Evolutionary conservation across 1,284 basidiomycete species (phyloP).

Genomic region (Cryptococcus sp.): DNA sequence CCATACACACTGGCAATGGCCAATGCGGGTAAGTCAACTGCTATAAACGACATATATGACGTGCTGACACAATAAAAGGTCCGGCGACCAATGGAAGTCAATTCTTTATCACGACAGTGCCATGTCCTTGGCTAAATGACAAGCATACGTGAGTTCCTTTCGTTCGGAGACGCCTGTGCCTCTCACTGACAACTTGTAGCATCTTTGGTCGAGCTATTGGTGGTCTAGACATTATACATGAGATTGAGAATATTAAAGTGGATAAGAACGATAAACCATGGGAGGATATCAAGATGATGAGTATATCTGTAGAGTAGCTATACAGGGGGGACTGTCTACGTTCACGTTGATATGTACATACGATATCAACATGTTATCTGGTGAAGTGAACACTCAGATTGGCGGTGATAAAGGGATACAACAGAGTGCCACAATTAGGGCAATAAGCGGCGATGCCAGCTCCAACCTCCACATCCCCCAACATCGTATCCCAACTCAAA

Average conservation of each 20-base stretch:
- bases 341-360: too few species aligned
- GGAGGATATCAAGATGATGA: slow-evolving; percentile 77
- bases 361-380: too few species aligned
- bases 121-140: slow-evolving; percentile 80
- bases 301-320: slow-evolving; percentile 2
- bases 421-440: too few species aligned
- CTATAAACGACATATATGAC: background rate
- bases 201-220: slow-evolving; percentile 54
- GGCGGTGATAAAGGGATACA: too few species aligned
- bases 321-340: too few species aligned
- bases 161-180: background rate
- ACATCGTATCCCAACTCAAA: too few species aligned
- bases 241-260: slow-evolving; percentile 61
- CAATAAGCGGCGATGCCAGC: too few species aligned
- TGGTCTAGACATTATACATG: slow-evolving; percentile 55
- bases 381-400: too few species aligned
- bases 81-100: slow-evolving; percentile 83
- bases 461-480: too few species aligned
- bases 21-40: slow-evolving; percentile 54
- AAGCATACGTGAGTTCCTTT: slow-evolving; percentile 52
- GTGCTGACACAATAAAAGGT: slow-evolving; percentile 55
- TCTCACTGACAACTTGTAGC: slow-evolving; percentile 25
- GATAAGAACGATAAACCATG: slow-evolving; percentile 76
- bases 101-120: slow-evolving; percentile 97
- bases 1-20: slow-evolving; percentile 99